phyloP scores from a whole-genome alignment of 805 yeast genomes.

The Alloascoidea hylecoeti region DNA sequence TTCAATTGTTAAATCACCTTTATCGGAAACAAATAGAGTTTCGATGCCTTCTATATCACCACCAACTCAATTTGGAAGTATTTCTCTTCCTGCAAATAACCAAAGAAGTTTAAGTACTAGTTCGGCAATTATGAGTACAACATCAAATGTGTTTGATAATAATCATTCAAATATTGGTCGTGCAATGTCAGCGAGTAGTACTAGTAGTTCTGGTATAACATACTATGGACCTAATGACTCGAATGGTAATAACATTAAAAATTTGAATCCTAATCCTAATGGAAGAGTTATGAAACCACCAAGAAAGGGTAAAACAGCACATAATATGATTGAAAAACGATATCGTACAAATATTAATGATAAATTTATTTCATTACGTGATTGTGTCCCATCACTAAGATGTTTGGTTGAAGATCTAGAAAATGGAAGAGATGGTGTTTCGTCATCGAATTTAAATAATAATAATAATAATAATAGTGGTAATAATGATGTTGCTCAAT shows the following conservation, averaged over 20 bases:
- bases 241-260: background rate
- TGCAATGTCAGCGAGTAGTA: too few species aligned
- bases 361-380: conserved; percentile 52
- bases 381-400: conserved; percentile 67
- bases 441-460: too few species aligned
- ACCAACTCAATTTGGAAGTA: too few species aligned
- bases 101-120: background rate
- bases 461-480: conserved; percentile 12
- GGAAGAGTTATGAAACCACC: background rate
- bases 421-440: conserved; percentile 22
- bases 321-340: conserved; percentile 71
- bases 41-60: background rate
- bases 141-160: too few species aligned
- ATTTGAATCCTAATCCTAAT: background rate
- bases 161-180: too few species aligned
- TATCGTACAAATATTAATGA: conserved; percentile 68
- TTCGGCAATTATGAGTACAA: too few species aligned
- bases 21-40: background rate
- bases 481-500: background rate
- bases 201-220: too few species aligned
- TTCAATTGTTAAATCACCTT: background rate
- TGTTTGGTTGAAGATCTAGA: conserved; percentile 31
- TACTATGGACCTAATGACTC: too few species aligned
- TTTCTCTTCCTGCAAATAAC: too few species aligned
- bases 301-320: conserved; percentile 33